Evolutionary conservation across 192 early-diverging fungal species (phyloP).

Genomic region (Fimicolochytrium jonesii): DNA sequence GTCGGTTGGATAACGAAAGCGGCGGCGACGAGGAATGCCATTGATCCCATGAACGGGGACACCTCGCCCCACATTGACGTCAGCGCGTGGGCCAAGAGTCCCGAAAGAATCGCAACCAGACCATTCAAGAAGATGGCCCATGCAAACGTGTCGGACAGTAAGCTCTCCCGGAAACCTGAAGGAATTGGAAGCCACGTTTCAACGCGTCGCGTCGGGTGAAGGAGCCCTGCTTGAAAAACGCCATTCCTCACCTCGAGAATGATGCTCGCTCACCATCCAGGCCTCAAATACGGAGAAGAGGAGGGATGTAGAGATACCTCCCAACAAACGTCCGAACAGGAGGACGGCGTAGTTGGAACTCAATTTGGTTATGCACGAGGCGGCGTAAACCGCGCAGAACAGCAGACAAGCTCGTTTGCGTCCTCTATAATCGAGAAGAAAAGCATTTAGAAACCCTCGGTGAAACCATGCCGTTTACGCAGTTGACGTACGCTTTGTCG

Average conservation of each 20-base stretch:
- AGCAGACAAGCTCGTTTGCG: conserved; percentile 32
- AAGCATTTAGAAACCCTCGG: too few species aligned
- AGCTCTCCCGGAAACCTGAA: conserved; percentile 46
- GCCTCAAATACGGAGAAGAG: conserved; percentile 48
- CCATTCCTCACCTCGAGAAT: conserved; percentile 7
- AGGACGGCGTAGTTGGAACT: conserved; percentile 28
- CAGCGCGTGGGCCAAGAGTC: conserved; percentile 56
- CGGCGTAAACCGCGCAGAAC: conserved; percentile 36
- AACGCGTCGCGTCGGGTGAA: not conserved
- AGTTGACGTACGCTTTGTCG: conserved; percentile 55
- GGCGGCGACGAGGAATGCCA: conserved; percentile 45
- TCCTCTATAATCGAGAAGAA: conserved; percentile 31
- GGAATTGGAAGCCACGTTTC: not conserved
- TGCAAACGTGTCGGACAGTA: conserved; percentile 61
- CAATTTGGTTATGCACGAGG: conserved; percentile 39
- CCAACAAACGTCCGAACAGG: conserved; percentile 39
- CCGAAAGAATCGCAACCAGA: conserved; percentile 58
- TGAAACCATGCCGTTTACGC: not conserved
- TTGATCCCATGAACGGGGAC: conserved; percentile 61
- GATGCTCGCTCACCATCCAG: conserved; percentile 47
- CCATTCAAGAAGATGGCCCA: conserved; percentile 65
- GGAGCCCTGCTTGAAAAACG: not conserved
- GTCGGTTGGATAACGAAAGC: conserved; percentile 43
- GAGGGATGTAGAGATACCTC: conserved; percentile 46
- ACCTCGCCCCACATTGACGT: conserved; percentile 51